A percentile compares a stretch with the other conserved stretches of the same genome.
Conservation (phyloP, 768 basidiomycete species). For the Amanita subjunquillea region DNA sequence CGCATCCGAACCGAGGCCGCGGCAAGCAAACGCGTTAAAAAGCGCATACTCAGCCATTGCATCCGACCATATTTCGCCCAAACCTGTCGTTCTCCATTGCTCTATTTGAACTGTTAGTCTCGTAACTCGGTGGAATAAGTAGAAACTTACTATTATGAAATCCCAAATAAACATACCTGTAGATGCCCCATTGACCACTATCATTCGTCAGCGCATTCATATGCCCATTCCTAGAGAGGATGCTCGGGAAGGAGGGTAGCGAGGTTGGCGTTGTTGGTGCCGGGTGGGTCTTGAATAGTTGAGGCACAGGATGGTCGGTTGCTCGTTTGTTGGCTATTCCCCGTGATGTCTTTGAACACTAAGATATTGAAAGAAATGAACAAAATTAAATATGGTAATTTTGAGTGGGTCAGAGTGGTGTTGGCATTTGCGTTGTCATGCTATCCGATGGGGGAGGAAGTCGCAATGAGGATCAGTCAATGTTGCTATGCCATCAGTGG, state of each 20-base stretch:
- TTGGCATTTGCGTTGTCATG: constrained; percentile 9
- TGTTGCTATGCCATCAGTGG: constrained; percentile 32
- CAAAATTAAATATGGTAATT: background rate
- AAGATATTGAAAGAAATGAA: background rate
- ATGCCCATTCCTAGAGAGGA: constrained; percentile 6
- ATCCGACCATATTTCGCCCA: constrained; percentile 58
- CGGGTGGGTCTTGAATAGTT: constrained; percentile 31
- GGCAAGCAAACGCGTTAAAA: constrained; percentile 29
- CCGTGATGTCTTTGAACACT: constrained; percentile 18
- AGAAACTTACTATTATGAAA: constrained; percentile 5
- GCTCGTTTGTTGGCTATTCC: constrained; percentile 15
- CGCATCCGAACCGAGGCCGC: constrained; percentile 21
- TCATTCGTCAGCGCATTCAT: constrained; percentile 13
- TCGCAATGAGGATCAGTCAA: constrained; percentile 34
- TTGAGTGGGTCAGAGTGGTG: constrained; percentile 15
- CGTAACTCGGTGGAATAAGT: background rate
- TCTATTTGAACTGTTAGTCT: constrained; percentile 32
- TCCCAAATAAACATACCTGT: constrained; percentile 16
- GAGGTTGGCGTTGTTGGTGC: constrained; percentile 34
- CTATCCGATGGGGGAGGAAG: constrained; percentile 41
- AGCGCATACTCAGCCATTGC: constrained; percentile 15
- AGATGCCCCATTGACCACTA: constrained; percentile 10
- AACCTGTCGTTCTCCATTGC: constrained; percentile 36
- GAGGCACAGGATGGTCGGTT: constrained; percentile 26
- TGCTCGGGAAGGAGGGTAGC: constrained; percentile 31